Evolutionary conservation across 768 basidiomycete genomes (phyloP).

Genomic region (Serendipita sp.): DNA sequence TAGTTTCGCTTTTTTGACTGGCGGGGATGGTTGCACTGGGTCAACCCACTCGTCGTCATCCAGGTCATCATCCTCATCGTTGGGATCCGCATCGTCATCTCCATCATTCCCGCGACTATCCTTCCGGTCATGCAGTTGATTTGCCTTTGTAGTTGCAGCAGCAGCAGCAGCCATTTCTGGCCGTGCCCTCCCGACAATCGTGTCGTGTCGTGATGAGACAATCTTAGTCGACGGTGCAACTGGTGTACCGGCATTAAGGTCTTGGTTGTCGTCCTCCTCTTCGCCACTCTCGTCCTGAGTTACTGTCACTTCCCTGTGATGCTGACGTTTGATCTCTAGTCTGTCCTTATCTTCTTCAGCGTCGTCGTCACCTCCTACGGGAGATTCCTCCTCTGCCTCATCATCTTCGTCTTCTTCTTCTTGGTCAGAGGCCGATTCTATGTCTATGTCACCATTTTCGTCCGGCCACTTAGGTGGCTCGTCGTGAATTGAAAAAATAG

Average conservation of each 20-base stretch:
- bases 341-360: slow-evolving; percentile 24
- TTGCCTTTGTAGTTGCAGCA: neutral
- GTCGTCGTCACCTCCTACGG: slow-evolving; percentile 14
- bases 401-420: slow-evolving; percentile 17
- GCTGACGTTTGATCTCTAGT: slow-evolving; percentile 26
- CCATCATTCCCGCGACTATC: neutral
- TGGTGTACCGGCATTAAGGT: slow-evolving; percentile 11
- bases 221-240: neutral
- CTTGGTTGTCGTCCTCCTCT: slow-evolving; percentile 19
- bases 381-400: slow-evolving; percentile 9
- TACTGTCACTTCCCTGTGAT: slow-evolving; percentile 13
- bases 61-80: slow-evolving; percentile 21
- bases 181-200: slow-evolving; percentile 2
- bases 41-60: slow-evolving; percentile 47
- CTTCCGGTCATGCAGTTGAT: neutral
- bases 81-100: neutral
- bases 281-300: slow-evolving; percentile 18
- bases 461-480: slow-evolving; percentile 66
- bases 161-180: slow-evolving; percentile 2
- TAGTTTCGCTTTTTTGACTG: slow-evolving; percentile 10
- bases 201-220: neutral
- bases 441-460: slow-evolving; percentile 49
- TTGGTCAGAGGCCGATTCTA: slow-evolving; percentile 35
- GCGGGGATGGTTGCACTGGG: slow-evolving; percentile 33
- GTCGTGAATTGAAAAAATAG: slow-evolving; percentile 75